Percentiles rank a stretch among this genome's conserved stretches.
These are phyloP conservation scores for Yamadazyma siamensis DNA, from an alignment of 1,139 yeast species.

Conservation along the genomic window DNA sequence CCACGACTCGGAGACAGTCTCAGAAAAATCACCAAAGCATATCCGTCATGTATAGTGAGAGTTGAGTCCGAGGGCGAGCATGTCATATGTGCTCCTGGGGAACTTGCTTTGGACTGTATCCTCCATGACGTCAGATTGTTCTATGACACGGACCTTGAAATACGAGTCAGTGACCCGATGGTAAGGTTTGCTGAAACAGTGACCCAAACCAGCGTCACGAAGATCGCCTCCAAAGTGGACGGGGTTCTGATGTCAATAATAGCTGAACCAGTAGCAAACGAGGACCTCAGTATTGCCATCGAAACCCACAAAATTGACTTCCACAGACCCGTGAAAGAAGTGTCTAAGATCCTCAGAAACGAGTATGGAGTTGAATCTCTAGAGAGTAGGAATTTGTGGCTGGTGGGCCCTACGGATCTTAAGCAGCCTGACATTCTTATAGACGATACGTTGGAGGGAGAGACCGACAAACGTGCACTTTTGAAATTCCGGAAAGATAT, in stretches of 20 bases:
- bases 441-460: conserved; percentile 73
- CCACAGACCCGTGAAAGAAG: conserved; percentile 33
- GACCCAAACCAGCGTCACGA: conserved; percentile 60
- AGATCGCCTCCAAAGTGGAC: conserved; percentile 53
- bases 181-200: conserved; percentile 81
- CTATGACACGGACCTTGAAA: conserved; percentile 58
- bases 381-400: conserved; percentile 81
- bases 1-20: conserved; percentile 72
- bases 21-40: conserved; percentile 57
- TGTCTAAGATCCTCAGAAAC: conserved; percentile 54
- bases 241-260: conserved; percentile 62
- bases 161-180: conserved; percentile 83
- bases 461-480: conserved; percentile 53
- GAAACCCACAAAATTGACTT: conserved; percentile 46
- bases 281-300: conserved; percentile 52
- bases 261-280: conserved; percentile 69
- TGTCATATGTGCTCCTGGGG: conserved; percentile 80
- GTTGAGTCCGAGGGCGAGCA: conserved; percentile 93
- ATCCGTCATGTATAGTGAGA: conserved; percentile 60
- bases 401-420: conserved; percentile 62
- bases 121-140: conserved; percentile 70
- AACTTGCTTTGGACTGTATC: conserved; percentile 79
- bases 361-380: conserved; percentile 79
- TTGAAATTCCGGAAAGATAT: conserved; percentile 51
- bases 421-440: conserved; percentile 57